These are phyloP conservation scores for Rhododendron williamsianum DNA, from an alignment of 148 eudicot genomes.

Conservation along the genomic window DNA sequence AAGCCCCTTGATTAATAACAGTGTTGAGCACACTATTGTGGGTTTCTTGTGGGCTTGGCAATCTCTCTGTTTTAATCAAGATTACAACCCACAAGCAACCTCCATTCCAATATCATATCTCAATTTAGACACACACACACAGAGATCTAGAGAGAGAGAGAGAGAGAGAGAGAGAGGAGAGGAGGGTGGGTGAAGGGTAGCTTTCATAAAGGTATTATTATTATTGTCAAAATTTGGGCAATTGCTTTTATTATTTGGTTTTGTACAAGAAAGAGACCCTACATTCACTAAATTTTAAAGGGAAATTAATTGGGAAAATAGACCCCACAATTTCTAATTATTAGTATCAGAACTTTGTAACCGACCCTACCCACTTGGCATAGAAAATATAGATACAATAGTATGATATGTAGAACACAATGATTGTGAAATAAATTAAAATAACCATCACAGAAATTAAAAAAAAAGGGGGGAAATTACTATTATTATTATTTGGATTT, in stretches of 20 bases:
- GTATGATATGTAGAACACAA: background rate
- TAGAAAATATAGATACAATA: background rate
- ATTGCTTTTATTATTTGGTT: slow-evolving; percentile 30
- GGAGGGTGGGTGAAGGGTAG: slow-evolving; percentile 26
- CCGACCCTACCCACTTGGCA: background rate
- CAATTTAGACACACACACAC: background rate
- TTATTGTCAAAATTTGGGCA: slow-evolving; percentile 33
- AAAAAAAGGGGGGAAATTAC: background rate
- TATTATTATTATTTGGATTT: background rate
- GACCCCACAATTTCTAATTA: slow-evolving; percentile 29
- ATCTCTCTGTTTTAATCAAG: slow-evolving; percentile 14
- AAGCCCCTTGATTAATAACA: background rate
- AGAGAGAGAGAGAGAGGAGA: slow-evolving; percentile 17
- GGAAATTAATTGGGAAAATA: background rate
- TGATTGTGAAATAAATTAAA: background rate
- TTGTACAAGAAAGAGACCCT: slow-evolving; percentile 19
- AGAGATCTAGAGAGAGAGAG: background rate
- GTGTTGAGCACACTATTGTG: background rate
- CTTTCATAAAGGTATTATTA: slow-evolving; percentile 27
- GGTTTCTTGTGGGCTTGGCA: slow-evolving; percentile 30
- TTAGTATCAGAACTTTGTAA: background rate
- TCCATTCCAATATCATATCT: slow-evolving; percentile 4
- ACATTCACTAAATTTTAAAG: slow-evolving; percentile 9
- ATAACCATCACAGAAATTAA: background rate
- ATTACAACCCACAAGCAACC: slow-evolving; percentile 25